Conservation (phyloP, 2,329 filamentous ascomycete genomes). For the Exserohilum turcica region DNA sequence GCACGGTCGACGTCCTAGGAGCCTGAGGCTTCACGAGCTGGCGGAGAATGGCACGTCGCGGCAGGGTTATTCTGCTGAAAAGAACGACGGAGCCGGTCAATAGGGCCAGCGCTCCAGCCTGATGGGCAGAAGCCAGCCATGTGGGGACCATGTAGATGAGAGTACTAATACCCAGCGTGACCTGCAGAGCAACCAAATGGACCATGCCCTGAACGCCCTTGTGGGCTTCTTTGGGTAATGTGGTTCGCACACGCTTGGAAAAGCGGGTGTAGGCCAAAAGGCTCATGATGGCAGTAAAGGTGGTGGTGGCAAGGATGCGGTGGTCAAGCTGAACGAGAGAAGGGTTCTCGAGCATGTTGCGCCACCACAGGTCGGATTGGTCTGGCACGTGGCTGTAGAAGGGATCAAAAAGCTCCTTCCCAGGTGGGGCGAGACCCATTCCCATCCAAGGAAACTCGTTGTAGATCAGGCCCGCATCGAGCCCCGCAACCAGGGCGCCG, state of each 20-base stretch:
- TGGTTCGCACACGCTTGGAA: conserved; percentile 65
- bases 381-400: conserved; percentile 85
- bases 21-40: conserved; percentile 35
- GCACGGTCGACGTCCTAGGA: conserved; percentile 18
- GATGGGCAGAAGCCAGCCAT: conserved; percentile 85
- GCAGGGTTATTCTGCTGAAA: conserved; percentile 60
- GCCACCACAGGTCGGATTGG: conserved; percentile 86
- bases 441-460: conserved; percentile 99
- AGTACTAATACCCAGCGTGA: conserved; percentile 84
- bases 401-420: conserved; percentile 78
- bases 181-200: conserved; percentile 81
- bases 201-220: conserved; percentile 80
- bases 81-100: conserved; percentile 82
- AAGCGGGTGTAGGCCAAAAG: conserved; percentile 82
- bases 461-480: conserved; percentile 97
- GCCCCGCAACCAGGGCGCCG: conserved; percentile 87
- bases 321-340: conserved; percentile 95
- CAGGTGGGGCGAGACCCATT: conserved; percentile 77
- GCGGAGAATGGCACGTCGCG: conserved; percentile 38
- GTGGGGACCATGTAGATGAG: conserved; percentile 93
- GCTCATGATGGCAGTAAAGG: conserved; percentile 78
- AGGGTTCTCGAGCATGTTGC: conserved; percentile 97
- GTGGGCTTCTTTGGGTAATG: conserved; percentile 64
- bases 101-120: conserved; percentile 85
- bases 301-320: conserved; percentile 86